Evolutionary conservation across 225 moss, liverwort and hornwort species (phyloP).

Genomic region (Thuidium tamariscinum): DNA sequence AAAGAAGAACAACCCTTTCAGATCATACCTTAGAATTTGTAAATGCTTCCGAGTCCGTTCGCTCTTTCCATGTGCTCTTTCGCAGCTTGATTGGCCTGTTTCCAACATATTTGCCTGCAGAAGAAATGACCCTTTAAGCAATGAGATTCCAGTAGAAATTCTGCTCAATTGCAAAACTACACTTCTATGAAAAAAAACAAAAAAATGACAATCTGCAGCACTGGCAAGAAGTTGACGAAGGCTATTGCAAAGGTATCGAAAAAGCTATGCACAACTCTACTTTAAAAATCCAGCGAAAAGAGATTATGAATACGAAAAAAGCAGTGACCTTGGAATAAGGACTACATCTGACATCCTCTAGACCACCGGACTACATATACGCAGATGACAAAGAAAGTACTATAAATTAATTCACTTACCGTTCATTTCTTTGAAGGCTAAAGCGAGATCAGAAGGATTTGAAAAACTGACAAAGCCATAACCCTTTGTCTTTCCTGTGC

Average conservation of each 20-base stretch:
- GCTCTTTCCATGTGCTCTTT: constrained; percentile 98
- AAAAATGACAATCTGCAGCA: neutral
- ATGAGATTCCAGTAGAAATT: neutral
- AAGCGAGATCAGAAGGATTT: constrained; percentile 92
- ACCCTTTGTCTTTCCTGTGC: constrained; percentile 97
- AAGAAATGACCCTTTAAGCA: neutral
- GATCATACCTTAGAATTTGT: constrained; percentile 55
- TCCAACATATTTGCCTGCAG: constrained; percentile 93
- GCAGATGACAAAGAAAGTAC: neutral
- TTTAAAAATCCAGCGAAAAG: neutral
- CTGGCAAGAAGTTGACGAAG: neutral
- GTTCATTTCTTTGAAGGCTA: constrained; percentile 97
- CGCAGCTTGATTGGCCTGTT: constrained; percentile 96
- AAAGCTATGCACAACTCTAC: neutral
- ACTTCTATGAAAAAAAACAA: neutral
- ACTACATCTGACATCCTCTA: neutral
- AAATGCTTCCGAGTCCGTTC: constrained; percentile 61
- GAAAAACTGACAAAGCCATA: constrained; percentile 97
- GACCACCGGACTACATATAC: neutral
- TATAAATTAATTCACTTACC: constrained; percentile 16
- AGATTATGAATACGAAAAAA: neutral
- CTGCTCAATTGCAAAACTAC: neutral
- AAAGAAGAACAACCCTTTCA: neutral
- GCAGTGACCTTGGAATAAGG: neutral
- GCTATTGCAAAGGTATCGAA: neutral